Evolutionary conservation across 2,329 filamentous ascomycete genomes (phyloP).

Genomic region (Nemania diffusa): DNA sequence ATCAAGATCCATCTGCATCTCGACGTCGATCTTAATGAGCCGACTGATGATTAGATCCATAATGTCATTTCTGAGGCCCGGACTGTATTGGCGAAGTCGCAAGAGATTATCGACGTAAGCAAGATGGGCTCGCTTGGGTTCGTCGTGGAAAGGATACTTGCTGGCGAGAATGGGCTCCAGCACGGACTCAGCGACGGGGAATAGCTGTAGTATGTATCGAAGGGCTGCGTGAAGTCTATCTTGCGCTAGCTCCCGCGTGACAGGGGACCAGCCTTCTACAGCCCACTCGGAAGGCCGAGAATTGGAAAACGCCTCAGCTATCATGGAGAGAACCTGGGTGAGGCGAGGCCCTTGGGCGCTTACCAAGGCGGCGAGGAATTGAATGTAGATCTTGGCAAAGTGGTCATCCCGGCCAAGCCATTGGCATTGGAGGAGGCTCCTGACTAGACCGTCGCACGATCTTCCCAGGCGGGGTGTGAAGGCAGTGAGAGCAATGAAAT

Average conservation of each 20-base stretch:
- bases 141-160: constrained; percentile 81
- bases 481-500: constrained; percentile 71
- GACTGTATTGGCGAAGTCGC: constrained; percentile 78
- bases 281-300: constrained; percentile 58
- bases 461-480: constrained; percentile 69
- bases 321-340: constrained; percentile 77
- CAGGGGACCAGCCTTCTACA: constrained; percentile 64
- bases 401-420: constrained; percentile 73
- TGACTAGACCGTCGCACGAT: constrained; percentile 68
- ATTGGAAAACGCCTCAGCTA: constrained; percentile 80
- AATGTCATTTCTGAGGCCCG: constrained; percentile 81
- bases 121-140: constrained; percentile 81
- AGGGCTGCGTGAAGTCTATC: constrained; percentile 80
- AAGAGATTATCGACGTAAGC: constrained; percentile 90
- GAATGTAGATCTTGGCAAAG: constrained; percentile 74
- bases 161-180: constrained; percentile 73
- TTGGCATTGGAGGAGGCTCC: constrained; percentile 67
- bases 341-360: constrained; percentile 86
- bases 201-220: constrained; percentile 79
- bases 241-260: constrained; percentile 73
- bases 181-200: constrained; percentile 79
- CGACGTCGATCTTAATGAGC: constrained; percentile 92
- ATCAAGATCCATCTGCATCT: constrained; percentile 93
- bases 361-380: constrained; percentile 76
- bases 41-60: constrained; percentile 85